Evolutionary conservation across 2,329 filamentous ascomycete species (phyloP), one percentile per base, ranked within the genome.

Genomic region (Trichoderma atrobrunneum): DNA sequence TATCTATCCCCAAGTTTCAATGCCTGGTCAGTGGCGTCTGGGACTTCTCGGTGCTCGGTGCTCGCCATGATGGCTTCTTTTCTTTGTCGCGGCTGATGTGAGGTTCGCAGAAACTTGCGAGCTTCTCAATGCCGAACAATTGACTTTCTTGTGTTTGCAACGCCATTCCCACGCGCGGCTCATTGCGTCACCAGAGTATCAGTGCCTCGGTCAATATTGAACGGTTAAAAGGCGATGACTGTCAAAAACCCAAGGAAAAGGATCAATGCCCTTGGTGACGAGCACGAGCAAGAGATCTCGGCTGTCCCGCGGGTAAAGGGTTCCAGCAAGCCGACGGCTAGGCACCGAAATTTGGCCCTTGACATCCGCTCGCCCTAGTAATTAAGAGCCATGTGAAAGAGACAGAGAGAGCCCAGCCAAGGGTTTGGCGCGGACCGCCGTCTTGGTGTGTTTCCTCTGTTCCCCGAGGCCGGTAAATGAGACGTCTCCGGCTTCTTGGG

Each of bases 401-500:
- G 28, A 28, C 36, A 32, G 14, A 30, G 28, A 18, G 8, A 8
- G 4, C 24, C 26, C 16, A 48, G 3, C 26, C 36, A 39, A 48
- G 24, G 24, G 39, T 39, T 39, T 28, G 28, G 56, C 39, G 39
- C 39, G 39, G 62, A 32, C 39, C 43, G 43, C 26, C 24, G 21
- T 26, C 39, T 59, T 59, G 26, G 56, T 12, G 12, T 21, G 7
- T n/a, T 14, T 14, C 18, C 43, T 16, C 43, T 32, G 54, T 16
- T n/a, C 28, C 28, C 56, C 54, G 54, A 28, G 26, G 16, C 56
- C 26, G 64, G 64, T 68, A 68, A 60, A 60, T 68, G 65, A 68
- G 56, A 43, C 63, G 4, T 51, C 36, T 68, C 65, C 65, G 65
- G 65, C 65, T 60, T 68, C 65, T 60, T 68, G 65, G 65, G 65